Percentiles rank a stretch among this genome's conserved stretches.
phyloP scores from a whole-genome alignment of 2,329 filamentous ascomycete species.

The Xylaria sp. region DNA sequence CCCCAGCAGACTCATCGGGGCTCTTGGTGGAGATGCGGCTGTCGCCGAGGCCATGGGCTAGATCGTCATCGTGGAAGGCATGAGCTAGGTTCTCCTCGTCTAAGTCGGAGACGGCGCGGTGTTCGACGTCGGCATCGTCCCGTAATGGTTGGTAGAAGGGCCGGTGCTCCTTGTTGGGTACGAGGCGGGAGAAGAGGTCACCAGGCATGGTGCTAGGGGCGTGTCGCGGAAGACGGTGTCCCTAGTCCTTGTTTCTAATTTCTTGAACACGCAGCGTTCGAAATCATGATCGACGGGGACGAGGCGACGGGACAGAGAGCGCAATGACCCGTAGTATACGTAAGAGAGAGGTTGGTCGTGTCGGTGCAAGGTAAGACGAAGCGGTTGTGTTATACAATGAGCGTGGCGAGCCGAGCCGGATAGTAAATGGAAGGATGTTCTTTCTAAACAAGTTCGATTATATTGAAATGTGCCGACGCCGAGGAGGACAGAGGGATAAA shows the following conservation, averaged over 20 bases:
- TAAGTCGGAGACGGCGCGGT: conserved; percentile 49
- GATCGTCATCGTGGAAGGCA: conserved; percentile 56
- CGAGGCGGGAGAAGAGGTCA: conserved; percentile 55
- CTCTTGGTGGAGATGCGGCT: conserved; percentile 53
- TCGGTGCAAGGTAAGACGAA: background rate
- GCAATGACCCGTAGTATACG: background rate
- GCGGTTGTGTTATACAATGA: background rate
- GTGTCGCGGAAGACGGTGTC: background rate
- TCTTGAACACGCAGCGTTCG: conserved; percentile 2
- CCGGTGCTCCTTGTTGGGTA: conserved; percentile 43
- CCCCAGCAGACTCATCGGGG: conserved; percentile 32
- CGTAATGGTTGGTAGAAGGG: conserved; percentile 59
- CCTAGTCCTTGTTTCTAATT: conserved; percentile 2
- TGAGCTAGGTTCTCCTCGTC: conserved; percentile 61
- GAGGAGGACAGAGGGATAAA: too few species aligned
- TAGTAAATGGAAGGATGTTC: background rate
- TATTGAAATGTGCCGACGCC: too few species aligned
- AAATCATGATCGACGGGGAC: conserved; percentile 11
- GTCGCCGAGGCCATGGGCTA: conserved; percentile 51
- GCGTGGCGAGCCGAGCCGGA: background rate
- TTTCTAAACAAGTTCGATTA: too few species aligned
- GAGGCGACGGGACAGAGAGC: background rate
- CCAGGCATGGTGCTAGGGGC: conserved; percentile 48
- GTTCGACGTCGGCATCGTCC: conserved; percentile 49
- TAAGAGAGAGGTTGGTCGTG: background rate